Base-by-base conservation (phyloP, 768 basidiomycete genomes). In the Pholiota conissans region DNA sequence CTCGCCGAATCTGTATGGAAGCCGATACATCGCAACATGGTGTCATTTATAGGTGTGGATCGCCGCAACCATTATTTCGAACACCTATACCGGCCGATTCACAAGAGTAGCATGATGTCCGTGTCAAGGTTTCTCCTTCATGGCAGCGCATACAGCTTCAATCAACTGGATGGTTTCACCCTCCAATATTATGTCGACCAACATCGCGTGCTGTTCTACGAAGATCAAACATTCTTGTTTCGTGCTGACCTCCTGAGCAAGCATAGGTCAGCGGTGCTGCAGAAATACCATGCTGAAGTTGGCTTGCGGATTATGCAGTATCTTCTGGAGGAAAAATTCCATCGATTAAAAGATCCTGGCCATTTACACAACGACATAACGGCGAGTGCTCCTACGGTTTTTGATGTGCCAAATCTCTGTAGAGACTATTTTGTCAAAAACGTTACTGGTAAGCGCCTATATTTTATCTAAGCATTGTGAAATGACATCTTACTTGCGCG, bases 1-100 rank as follows among this genome's bases (percentile, higher is more conserved):
- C 27, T 64, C 10, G 52, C 58, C 20, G 16, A 35, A 16, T 37
- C 54, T 26, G 39, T 49, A 20, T 35, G 40, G 40, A 49, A 32
- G 14, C n/a, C n/a, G n/a, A n/a, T n/a, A 35, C 5, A 24, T 5
- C 7, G 22, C 10, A 8, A 29, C 11, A 24, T 10, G 32, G 3
- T 34, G 22, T 14, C n/a, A 4, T 4, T 34, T 7, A 9, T n/a
- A 30, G 46, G 13, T 6, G n/a, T 20, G 14, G 55, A 54, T 30
- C 42, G 52, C 14, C 50, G 50, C 11, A 51, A 16, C 35, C 24
- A 35, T 20, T 51, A 51, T 18, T 35, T 51, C 6, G 22, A 42
- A 42, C 40, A 42, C 10, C 20, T 42, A 42, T n/a, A 37, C 14
- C 35, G 7, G 6, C 35, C 4, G 18, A 14, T 5, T 2, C 2